A percentile compares a stretch with the other conserved stretches of the same genome.
These are phyloP conservation scores for Kodamaea neixiangensis DNA, from an alignment of 805 yeast species.

Conservation along the genomic window DNA sequence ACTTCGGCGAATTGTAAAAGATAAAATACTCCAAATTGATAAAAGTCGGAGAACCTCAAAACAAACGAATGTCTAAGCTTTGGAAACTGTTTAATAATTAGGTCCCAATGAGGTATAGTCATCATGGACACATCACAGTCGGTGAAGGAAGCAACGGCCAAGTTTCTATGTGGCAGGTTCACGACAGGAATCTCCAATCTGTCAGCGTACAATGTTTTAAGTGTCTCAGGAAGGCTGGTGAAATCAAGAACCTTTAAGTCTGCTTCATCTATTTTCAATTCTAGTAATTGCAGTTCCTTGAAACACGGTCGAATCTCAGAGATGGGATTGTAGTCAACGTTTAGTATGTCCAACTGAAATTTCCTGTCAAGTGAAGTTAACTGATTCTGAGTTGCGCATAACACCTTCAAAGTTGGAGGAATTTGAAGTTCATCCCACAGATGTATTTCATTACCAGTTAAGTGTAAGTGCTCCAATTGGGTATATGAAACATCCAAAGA, in stretches of 20 bases:
- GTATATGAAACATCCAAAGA: not conserved
- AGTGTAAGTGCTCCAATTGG: conserved; percentile 2
- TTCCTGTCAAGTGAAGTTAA: not conserved
- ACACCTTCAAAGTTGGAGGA: not conserved
- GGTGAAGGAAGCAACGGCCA: not conserved
- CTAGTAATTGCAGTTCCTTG: not conserved
- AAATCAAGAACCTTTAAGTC: not conserved
- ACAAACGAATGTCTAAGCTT: not conserved
- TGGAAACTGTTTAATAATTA: not conserved
- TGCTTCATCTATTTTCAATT: not conserved
- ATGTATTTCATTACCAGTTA: not conserved
- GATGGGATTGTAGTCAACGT: not conserved
- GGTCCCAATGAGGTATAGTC: conserved; percentile 2
- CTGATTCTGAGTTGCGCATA: not conserved
- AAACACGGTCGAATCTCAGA: not conserved
- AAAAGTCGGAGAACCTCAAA: not conserved
- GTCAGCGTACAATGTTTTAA: conserved; percentile 1
- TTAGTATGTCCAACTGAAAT: not conserved
- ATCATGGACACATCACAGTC: not conserved
- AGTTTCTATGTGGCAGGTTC: not conserved
- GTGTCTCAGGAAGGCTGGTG: not conserved
- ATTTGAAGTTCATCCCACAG: not conserved
- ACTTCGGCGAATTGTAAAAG: not conserved
- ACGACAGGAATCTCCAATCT: not conserved
- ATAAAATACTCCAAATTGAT: not conserved